Evolutionary conservation across 768 basidiomycete species (phyloP), one percentile per base, ranked within the genome.

Genomic region (Tulasnella sp.): DNA sequence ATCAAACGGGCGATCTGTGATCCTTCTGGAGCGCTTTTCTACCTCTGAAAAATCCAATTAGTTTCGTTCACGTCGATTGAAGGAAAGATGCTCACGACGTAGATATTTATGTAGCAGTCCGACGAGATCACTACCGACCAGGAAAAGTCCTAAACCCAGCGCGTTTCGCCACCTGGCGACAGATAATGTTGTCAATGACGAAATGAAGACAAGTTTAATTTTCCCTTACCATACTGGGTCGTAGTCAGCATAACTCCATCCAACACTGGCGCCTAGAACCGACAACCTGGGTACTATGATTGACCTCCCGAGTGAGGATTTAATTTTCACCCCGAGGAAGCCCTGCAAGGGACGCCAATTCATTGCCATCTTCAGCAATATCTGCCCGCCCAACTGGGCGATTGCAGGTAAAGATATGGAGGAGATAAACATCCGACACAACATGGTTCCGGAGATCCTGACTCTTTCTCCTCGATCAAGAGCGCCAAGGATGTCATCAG

Each of bases 101-200:
- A 51, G 40, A 24, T 51, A 51, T 22, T 34, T 27, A 4, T 34
- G 40, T 42, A 39, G 44, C 12, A 51, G 37, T 20, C 28, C 39
- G 20, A 43, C 19, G n/a, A 24, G 39, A 33, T 51, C 49, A 4
- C 40, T 42, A 10, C 16, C 39, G 24, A 51, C 39, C 19, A 43
- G 32, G 29, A 51, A 51, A 13, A 51, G 5, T 20, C 39, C 28
- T 2, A 51, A 28, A 13, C 48, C 48, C 7, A 51, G 20, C 10
- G 37, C 39, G 19, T 51, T 51, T 19, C 48, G 40, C 48, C 48
- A 51, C 48, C 48, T 51, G 22, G 8, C 9, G 7, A 35, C 13
- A 28, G 0, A 5, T 25, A 51, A 15, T 29, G 20, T 10, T 13
- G 28, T 16, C 22, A 9, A 29, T 22, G 35, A 8, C 19, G 12